Evolutionary conservation across 257 asterid species (phyloP).

Genomic region (Ophiorrhiza pumila): DNA sequence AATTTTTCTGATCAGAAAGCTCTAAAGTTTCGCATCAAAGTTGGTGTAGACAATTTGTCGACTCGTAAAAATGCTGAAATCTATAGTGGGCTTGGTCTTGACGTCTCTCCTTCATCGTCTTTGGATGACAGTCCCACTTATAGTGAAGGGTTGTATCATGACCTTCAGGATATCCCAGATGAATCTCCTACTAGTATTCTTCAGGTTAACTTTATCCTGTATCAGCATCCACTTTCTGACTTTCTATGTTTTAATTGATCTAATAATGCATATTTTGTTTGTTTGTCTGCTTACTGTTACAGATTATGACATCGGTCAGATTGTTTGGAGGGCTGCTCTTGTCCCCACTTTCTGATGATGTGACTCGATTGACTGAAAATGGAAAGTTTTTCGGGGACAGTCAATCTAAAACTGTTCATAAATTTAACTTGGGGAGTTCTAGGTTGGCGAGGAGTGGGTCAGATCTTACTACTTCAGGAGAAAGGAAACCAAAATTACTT

Average conservation of each 20-base stretch:
- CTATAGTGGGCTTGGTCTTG: constrained; percentile 95
- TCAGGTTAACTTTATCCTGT: constrained; percentile 55
- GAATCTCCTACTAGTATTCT: constrained; percentile 91
- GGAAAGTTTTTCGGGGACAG: constrained; percentile 39
- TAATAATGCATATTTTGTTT: constrained; percentile 15
- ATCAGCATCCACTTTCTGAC: constrained; percentile 6
- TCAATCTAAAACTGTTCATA: constrained; percentile 39
- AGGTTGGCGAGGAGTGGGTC: constrained; percentile 44
- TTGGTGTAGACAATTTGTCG: constrained; percentile 67
- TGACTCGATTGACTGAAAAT: constrained; percentile 43
- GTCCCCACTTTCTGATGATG: constrained; percentile 77
- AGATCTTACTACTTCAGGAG: constrained; percentile 40
- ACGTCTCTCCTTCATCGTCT: constrained; percentile 84
- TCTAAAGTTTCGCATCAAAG: constrained; percentile 85
- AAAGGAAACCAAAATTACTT: constrained; percentile 37
- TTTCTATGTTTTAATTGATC: constrained; percentile 12
- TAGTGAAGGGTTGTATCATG: constrained; percentile 51
- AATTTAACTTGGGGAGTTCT: constrained; percentile 33
- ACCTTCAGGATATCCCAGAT: constrained; percentile 41
- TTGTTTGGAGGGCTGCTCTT: constrained; percentile 38
- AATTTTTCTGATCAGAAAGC: constrained; percentile 57
- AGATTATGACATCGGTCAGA: constrained; percentile 85
- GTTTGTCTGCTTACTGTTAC: constrained; percentile 31
- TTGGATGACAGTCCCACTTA: constrained; percentile 64
- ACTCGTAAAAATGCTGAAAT: constrained; percentile 76